Conservation (phyloP, 768 basidiomycete genomes). For the Lentinula detonsa region DNA sequence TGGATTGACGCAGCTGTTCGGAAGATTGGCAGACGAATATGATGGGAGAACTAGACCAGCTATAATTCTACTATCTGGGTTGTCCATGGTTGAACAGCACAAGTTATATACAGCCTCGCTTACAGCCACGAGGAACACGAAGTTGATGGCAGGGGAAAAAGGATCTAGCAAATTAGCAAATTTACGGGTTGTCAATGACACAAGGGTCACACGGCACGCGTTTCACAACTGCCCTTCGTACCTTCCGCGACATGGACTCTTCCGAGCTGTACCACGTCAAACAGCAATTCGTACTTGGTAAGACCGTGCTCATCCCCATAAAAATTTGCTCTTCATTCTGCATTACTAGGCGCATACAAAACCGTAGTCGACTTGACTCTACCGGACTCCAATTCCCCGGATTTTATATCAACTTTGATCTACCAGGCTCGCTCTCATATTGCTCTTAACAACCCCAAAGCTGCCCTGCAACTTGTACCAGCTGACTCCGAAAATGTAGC, state of each 20-base stretch:
- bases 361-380: constrained; percentile 47
- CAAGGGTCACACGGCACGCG: constrained; percentile 14
- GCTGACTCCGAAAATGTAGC: constrained; percentile 56
- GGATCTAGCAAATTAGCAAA: neutral
- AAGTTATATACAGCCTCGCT: neutral
- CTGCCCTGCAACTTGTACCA: constrained; percentile 53
- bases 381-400: constrained; percentile 56
- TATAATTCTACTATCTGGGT: constrained; percentile 14
- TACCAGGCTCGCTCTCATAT: constrained; percentile 78
- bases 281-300: constrained; percentile 75
- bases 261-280: constrained; percentile 62
- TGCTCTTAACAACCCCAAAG: constrained; percentile 55
- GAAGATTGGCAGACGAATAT: neutral
- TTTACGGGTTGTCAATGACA: neutral
- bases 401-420: constrained; percentile 59
- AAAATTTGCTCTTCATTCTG: neutral
- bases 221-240: constrained; percentile 3
- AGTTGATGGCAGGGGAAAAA: neutral
- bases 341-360: constrained; percentile 56
- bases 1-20: neutral
- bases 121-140: neutral
- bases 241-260: constrained; percentile 38
- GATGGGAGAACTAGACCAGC: constrained; percentile 21
- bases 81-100: neutral
- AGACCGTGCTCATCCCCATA: neutral